Evolutionary conservation across 495 filamentous ascomycete species (phyloP).

Genomic region (Xylaria curta): DNA sequence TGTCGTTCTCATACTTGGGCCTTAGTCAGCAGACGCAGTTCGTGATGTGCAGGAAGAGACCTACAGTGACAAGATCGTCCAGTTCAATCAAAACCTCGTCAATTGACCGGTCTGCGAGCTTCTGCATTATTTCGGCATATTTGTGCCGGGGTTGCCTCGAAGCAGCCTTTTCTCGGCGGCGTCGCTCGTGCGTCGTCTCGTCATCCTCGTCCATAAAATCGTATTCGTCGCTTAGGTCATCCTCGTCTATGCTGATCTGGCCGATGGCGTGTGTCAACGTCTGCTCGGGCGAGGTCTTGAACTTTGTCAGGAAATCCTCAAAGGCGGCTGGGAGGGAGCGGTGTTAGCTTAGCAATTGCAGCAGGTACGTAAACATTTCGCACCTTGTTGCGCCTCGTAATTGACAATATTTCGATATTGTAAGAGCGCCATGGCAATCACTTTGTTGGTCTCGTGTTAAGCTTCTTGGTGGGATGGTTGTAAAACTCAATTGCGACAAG

Average conservation of each 20-base stretch:
- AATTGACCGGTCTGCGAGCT: constrained; percentile 78
- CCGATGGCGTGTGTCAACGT: constrained; percentile 77
- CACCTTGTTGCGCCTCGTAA: constrained; percentile 84
- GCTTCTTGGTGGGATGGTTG: constrained; percentile 24
- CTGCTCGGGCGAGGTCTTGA: constrained; percentile 83
- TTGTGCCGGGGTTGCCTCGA: constrained; percentile 71
- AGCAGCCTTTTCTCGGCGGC: constrained; percentile 50
- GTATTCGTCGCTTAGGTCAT: constrained; percentile 90
- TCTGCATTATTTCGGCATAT: constrained; percentile 89
- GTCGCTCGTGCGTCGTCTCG: constrained; percentile 57
- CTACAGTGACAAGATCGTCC: constrained; percentile 80
- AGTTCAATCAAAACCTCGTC: constrained; percentile 84
- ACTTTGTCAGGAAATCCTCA: constrained; percentile 83
- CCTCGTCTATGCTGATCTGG: constrained; percentile 84
- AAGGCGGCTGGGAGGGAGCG: constrained; percentile 66
- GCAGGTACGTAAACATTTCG: constrained; percentile 28
- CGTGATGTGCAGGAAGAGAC: constrained; percentile 26
- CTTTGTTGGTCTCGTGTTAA: constrained; percentile 6
- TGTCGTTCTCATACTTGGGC: constrained; percentile 71
- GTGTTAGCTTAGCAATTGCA: constrained; percentile 30
- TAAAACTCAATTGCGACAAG: constrained; percentile 32
- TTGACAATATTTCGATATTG: constrained; percentile 77
- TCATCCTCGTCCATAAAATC: constrained; percentile 92
- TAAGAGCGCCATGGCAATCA: constrained; percentile 73
- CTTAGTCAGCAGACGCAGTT: constrained; percentile 20